A percentile compares a stretch with the other conserved stretches of the same genome.
Evolutionary conservation across 2,329 filamentous ascomycete species (phyloP).

Genomic region (Ophiosphaerella narmari): DNA sequence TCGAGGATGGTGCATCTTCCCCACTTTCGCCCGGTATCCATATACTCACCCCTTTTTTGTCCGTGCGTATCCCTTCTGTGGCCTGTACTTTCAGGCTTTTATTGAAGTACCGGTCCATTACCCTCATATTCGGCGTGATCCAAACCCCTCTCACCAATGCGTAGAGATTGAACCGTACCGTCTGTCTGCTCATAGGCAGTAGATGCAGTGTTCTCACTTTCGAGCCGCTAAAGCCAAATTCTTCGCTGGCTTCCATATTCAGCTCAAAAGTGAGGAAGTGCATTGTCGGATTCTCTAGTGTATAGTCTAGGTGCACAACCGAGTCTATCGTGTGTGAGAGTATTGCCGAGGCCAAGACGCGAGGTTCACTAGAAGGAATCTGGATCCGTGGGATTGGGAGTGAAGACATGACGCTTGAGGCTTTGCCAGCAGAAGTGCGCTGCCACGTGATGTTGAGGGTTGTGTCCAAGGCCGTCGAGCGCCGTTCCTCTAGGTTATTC

Average conservation of each 20-base stretch:
- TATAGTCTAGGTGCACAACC: conserved; percentile 59
- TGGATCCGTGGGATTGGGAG: conserved; percentile 80
- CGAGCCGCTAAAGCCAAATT: conserved; percentile 89
- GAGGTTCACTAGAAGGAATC: conserved; percentile 81
- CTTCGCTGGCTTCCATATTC: conserved; percentile 87
- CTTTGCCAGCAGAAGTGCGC: conserved; percentile 52
- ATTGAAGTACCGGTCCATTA: conserved; percentile 90
- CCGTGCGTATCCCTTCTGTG: conserved; percentile 67
- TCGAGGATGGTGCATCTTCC: not conserved
- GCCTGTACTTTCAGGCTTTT: conserved; percentile 82
- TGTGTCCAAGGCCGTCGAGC: conserved; percentile 74
- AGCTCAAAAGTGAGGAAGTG: conserved; percentile 95
- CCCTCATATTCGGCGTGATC: conserved; percentile 73
- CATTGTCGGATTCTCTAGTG: conserved; percentile 89
- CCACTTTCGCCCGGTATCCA: conserved; percentile 40
- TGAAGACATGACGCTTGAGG: conserved; percentile 51
- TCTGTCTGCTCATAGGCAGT: conserved; percentile 77
- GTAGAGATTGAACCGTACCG: conserved; percentile 74
- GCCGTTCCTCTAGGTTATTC: conserved; percentile 77
- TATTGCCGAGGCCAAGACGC: conserved; percentile 67
- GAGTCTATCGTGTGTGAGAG: conserved; percentile 34
- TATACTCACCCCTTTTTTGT: conserved; percentile 57
- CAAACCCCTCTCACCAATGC: conserved; percentile 67
- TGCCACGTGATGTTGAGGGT: conserved; percentile 79
- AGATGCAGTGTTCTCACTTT: conserved; percentile 82